Conservation (phyloP, 1,284 basidiomycete genomes). For the Apiotrichum sp. region DNA sequence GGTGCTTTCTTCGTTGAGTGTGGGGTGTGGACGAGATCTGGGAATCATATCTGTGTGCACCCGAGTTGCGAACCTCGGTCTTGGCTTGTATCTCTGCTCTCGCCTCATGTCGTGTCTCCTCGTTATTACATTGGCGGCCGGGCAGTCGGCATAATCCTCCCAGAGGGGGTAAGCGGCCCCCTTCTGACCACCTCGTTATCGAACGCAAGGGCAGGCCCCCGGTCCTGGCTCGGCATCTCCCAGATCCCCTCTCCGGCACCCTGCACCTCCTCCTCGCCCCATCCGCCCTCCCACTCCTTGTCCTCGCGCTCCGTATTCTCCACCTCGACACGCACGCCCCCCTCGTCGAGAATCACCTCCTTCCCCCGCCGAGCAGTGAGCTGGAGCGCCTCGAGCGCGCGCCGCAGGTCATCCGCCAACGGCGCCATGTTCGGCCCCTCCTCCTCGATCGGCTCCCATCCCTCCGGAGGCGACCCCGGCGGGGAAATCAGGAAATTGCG, state of each 20-base stretch:
- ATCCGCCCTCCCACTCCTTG: slow-evolving; percentile 16
- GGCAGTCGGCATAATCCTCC: slow-evolving; percentile 35
- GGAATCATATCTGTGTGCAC: too few species aligned
- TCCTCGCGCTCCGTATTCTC: slow-evolving; percentile 30
- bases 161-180: slow-evolving; percentile 20
- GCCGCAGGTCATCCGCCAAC: slow-evolving; percentile 82
- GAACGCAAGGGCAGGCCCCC: neutral
- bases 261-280: slow-evolving; percentile 11
- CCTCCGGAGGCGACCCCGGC: slow-evolving; percentile 94
- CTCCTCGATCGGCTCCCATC: slow-evolving; percentile 89
- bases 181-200: neutral
- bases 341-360: slow-evolving; percentile 39
- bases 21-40: neutral
- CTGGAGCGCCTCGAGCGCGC: slow-evolving; percentile 56
- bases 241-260: slow-evolving; percentile 9
- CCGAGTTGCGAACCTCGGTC: too few species aligned
- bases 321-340: slow-evolving; percentile 38
- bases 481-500: slow-evolving; percentile 98
- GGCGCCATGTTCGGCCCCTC: slow-evolving; percentile 84
- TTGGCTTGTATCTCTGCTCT: too few species aligned
- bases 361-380: slow-evolving; percentile 30
- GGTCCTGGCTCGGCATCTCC: slow-evolving; percentile 8
- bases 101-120: neutral
- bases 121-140: slow-evolving; percentile 25
- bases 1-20: neutral